Base-by-base conservation (phyloP, 2,329 filamentous ascomycete species). In the Fusarium falciforme region DNA sequence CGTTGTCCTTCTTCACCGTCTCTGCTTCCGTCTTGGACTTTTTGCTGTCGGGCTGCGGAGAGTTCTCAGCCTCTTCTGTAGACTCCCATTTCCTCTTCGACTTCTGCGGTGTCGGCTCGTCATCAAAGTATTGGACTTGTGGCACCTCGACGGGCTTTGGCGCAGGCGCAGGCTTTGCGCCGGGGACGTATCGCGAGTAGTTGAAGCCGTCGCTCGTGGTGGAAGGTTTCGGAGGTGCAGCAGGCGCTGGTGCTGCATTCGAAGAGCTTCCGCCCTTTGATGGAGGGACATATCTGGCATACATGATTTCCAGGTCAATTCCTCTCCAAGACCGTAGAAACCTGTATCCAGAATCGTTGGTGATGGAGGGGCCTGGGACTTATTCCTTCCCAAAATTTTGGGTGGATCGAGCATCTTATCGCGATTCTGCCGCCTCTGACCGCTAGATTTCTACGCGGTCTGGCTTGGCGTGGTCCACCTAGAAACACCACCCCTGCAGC, bases 121-220 rank as follows among this genome's bases (percentile, higher is more conserved):
- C 79, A n/a, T 80, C 76, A 58, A 82, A 79, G 60, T 75, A 79
- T 44, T 78, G 76, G 6, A 76, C 69, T 38, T 70, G 65, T 6
- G 76, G 59, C 49, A 59, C 42, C 40, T 75, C 60, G 36, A 63
- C 64, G 20, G 68, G n/a, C 20, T 70, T 64, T 20, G 63, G 44
- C 4, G 64, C 61, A 8, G 74, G 44, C 3, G 64, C 60, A 8
- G 74, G 33, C 66, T 80, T 81, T 55, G 77, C 68, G 40, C 78
- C 76, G 0, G 83, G 84, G 11, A 87, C 77, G 70, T 87, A 86
- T 68, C 85, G 82, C 52, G 85, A 80, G 72, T 86, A 86, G 58
- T 70, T 73, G 66, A 78, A 80, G 27, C 73, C 77, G 62, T 78
- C 75, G 2, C 61, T 62, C 22, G 64, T 49, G 6, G 67, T 61